Conservation (phyloP, 2,329 filamentous ascomycete species). For the Arthrinium puccinioides region DNA sequence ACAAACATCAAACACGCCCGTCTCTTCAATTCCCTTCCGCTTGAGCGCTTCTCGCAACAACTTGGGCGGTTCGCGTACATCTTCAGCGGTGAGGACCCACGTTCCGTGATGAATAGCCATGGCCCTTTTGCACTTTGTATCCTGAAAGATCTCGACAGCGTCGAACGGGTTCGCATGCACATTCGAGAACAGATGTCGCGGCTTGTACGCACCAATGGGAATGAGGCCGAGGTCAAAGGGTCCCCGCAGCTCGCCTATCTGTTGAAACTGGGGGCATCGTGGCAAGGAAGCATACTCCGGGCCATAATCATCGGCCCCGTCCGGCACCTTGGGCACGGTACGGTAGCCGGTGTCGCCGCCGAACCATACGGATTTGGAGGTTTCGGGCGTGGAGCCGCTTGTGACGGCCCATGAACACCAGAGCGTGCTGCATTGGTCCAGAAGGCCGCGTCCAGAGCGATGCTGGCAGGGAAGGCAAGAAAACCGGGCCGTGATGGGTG, state of each 20-base stretch:
- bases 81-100: conserved; percentile 80
- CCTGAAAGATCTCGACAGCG: conserved; percentile 79
- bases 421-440: conserved; percentile 69
- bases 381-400: conserved; percentile 37
- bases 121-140: conserved; percentile 70
- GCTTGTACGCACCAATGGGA: conserved; percentile 84
- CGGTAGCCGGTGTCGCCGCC: conserved; percentile 89
- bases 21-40: conserved; percentile 59
- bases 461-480: conserved; percentile 83
- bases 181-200: conserved; percentile 63
- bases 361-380: conserved; percentile 74
- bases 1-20: conserved; percentile 73
- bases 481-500: conserved; percentile 61
- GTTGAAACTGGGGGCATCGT: conserved; percentile 72
- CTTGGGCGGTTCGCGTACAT: conserved; percentile 74
- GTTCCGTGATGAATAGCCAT: conserved; percentile 91
- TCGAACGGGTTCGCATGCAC: conserved; percentile 87
- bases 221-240: conserved; percentile 89
- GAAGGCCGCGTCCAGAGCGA: conserved; percentile 58
- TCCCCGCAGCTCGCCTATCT: conserved; percentile 73
- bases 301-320: conserved; percentile 62
- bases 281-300: conserved; percentile 60
- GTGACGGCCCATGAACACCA: conserved; percentile 84
- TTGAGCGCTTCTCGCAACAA: conserved; percentile 65
- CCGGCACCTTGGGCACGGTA: conserved; percentile 58